Conservation (phyloP, 2,329 filamentous ascomycete species). For the Scolecobasidium constrictum region DNA sequence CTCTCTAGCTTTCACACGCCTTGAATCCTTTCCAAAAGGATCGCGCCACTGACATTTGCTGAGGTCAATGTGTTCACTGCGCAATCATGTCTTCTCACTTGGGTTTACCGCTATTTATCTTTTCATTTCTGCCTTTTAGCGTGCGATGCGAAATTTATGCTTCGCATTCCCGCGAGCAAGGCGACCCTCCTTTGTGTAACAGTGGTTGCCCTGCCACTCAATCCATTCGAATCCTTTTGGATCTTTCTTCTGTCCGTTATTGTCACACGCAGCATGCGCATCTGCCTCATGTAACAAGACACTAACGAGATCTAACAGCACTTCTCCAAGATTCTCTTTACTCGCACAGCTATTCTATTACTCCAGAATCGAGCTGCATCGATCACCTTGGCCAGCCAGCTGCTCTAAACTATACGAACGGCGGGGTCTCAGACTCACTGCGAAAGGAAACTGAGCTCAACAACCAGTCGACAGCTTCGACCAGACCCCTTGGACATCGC, state of each 20-base stretch:
- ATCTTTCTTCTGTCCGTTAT: conserved; percentile 6
- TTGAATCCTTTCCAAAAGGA: background rate
- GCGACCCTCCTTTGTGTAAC: conserved; percentile 5
- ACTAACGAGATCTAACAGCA: conserved; percentile 8
- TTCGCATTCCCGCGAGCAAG: conserved; percentile 5
- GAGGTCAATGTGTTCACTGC: no score
- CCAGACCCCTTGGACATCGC: conserved; percentile 1
- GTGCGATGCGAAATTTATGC: conserved; percentile 7
- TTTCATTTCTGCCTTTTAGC: conserved; percentile 2
- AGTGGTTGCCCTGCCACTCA: conserved; percentile 6
- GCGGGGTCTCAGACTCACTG: conserved; percentile 34
- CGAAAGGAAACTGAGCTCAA: conserved; percentile 40
- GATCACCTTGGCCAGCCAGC: conserved; percentile 34
- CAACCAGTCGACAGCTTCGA: conserved; percentile 21
- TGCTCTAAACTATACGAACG: conserved; percentile 32
- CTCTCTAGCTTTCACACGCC: background rate
- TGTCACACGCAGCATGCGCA: conserved; percentile 3
- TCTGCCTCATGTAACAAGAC: background rate
- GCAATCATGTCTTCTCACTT: background rate
- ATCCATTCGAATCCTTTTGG: conserved; percentile 1
- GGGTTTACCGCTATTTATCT: conserved; percentile 6
- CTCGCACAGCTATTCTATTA: conserved; percentile 28
- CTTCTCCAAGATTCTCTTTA: background rate
- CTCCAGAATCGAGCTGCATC: conserved; percentile 34
- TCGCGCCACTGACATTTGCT: background rate